Evolutionary conservation across 257 asterid genomes (phyloP).

Genomic region (Forsythia viridissima): DNA sequence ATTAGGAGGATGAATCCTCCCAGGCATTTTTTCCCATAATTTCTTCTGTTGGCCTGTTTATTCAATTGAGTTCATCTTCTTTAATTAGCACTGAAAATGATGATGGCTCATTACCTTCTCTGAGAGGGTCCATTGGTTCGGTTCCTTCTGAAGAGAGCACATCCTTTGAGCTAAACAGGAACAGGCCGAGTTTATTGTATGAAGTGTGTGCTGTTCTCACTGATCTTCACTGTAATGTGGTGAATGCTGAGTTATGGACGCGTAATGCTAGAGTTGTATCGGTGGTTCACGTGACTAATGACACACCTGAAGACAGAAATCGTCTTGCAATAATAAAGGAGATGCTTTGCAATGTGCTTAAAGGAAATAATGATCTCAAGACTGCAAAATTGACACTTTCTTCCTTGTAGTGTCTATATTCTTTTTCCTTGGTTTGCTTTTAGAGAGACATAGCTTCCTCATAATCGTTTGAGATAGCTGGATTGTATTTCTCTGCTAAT

Average conservation of each 20-base stretch:
- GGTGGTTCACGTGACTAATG: constrained; percentile 65
- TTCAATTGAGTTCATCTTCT: neutral
- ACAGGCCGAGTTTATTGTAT: constrained; percentile 79
- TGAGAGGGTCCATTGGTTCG: constrained; percentile 58
- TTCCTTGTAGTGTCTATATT: no score
- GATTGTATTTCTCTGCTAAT: no score
- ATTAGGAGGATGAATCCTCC: constrained; percentile 76
- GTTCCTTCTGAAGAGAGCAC: constrained; percentile 70
- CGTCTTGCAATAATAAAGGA: constrained; percentile 56
- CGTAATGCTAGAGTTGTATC: constrained; percentile 85
- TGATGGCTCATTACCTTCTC: constrained; percentile 48
- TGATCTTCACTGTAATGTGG: constrained; percentile 68
- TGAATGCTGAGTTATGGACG: constrained; percentile 80
- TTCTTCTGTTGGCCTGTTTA: no score
- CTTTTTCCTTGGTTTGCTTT: no score
- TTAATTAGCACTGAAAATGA: constrained; percentile 39
- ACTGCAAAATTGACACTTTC: constrained; percentile 67
- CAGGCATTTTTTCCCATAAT: constrained; percentile 32
- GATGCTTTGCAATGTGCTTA: constrained; percentile 59
- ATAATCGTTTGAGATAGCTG: no score
- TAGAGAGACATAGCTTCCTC: no score
- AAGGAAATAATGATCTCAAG: constrained; percentile 52
- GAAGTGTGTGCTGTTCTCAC: constrained; percentile 82
- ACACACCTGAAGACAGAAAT: constrained; percentile 55
- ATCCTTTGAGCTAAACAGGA: constrained; percentile 67